phyloP scores from a whole-genome alignment of 257 asterid species.

The Gentiana macrophylla region DNA sequence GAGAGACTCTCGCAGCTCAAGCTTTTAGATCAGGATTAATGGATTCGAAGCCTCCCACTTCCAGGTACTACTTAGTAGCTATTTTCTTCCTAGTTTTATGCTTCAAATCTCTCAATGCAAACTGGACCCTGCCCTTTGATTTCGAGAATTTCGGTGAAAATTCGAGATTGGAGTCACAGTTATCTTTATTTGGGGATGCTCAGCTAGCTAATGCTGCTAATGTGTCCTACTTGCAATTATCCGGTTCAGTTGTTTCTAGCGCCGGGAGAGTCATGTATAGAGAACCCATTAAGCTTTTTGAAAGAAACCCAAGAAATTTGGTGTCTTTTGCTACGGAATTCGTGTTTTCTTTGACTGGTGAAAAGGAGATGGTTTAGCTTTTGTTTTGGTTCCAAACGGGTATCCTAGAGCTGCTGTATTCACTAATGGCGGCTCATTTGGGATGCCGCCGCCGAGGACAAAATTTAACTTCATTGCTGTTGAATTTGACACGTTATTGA shows the following conservation, averaged over 20 bases:
- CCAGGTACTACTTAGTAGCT: slow-evolving; percentile 51
- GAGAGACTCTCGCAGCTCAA: slow-evolving; percentile 11
- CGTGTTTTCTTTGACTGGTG: slow-evolving; percentile 55
- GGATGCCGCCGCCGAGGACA: slow-evolving; percentile 25
- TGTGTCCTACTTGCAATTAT: slow-evolving; percentile 25
- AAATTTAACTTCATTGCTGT: slow-evolving; percentile 55
- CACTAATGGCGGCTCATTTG: slow-evolving; percentile 50
- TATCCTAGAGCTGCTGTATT: slow-evolving; percentile 30
- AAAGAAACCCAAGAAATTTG: slow-evolving; percentile 28
- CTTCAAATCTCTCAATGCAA: slow-evolving; percentile 29
- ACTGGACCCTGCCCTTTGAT: slow-evolving; percentile 31
- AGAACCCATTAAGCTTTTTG: slow-evolving; percentile 44
- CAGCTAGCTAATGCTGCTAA: slow-evolving; percentile 24
- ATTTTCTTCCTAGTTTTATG: slow-evolving; percentile 34
- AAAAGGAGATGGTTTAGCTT: slow-evolving; percentile 61
- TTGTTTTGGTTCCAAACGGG: slow-evolving; percentile 52
- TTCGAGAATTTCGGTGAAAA: slow-evolving; percentile 44
- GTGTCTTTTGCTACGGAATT: slow-evolving; percentile 55
- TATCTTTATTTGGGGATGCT: slow-evolving; percentile 72
- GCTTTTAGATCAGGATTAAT: slow-evolving; percentile 38
- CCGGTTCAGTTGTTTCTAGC: slow-evolving; percentile 45
- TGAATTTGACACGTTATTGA: slow-evolving; percentile 52
- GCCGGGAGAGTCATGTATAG: slow-evolving; percentile 51
- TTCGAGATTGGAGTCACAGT: slow-evolving; percentile 40
- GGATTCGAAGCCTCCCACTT: slow-evolving; percentile 24